phyloP scores from a whole-genome alignment of 352 stramenopile genomes.

The Saprolegnia diclina region DNA sequence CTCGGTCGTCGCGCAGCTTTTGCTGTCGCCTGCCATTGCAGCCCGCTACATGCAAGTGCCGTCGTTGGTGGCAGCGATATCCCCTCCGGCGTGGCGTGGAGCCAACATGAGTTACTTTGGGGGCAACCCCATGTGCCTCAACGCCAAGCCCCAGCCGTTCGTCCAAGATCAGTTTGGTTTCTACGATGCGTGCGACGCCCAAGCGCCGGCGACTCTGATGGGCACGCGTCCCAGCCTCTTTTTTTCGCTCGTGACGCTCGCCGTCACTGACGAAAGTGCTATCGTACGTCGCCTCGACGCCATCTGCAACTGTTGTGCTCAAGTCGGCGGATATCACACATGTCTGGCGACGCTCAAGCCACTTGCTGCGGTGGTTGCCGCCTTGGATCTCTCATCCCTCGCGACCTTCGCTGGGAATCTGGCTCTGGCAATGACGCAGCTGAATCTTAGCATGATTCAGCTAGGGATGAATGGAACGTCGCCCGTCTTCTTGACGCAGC shows the following conservation, averaged over 20 bases:
- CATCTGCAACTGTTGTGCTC: neutral
- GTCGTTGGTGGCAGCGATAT: neutral
- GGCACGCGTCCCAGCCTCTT: neutral
- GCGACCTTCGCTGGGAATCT: neutral
- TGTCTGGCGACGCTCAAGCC: neutral
- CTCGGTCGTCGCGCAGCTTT: neutral
- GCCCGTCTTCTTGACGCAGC: slow-evolving; percentile 11
- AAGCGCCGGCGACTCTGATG: neutral
- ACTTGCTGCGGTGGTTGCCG: neutral
- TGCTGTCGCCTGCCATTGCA: neutral
- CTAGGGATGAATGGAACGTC: neutral
- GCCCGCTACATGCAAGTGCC: neutral
- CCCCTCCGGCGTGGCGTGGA: neutral
- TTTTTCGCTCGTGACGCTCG: neutral
- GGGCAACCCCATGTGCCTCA: slow-evolving; percentile 21
- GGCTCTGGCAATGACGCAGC: neutral
- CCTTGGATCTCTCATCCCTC: neutral
- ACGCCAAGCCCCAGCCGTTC: neutral
- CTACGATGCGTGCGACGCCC: slow-evolving; percentile 19
- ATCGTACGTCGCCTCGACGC: no score
- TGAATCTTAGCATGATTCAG: slow-evolving; percentile 17
- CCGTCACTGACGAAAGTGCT: neutral
- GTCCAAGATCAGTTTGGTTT: slow-evolving; percentile 22
- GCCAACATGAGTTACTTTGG: neutral
- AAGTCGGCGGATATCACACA: neutral